phyloP scores from a whole-genome alignment of 78 protist genomes.

The Dictyostelium firmibasis region DNA sequence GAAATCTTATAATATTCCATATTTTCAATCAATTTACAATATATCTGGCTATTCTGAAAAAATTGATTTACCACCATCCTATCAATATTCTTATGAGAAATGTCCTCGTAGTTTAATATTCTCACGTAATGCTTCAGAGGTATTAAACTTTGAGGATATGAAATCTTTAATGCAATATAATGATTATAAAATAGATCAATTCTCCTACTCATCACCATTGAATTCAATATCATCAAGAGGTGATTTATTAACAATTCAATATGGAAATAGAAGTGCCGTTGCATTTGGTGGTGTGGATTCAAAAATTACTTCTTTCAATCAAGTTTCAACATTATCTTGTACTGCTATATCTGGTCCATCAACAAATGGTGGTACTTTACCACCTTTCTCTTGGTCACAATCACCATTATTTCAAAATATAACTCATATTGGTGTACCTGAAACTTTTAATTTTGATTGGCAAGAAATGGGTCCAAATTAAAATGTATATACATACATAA shows the following conservation, averaged over 20 bases:
- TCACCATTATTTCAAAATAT: not conserved
- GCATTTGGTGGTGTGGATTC: constrained; percentile 66
- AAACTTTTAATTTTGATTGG: constrained; percentile 44
- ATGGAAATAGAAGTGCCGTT: not conserved
- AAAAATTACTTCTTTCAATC: not conserved
- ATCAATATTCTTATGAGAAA: constrained; percentile 33
- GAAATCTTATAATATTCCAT: constrained; percentile 93
- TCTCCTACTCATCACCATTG: constrained; percentile 80
- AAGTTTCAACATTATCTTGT: not conserved
- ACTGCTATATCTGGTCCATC: constrained; percentile 61
- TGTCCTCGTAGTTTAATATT: constrained; percentile 81
- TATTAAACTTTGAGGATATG: constrained; percentile 48
- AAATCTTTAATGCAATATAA: constrained; percentile 85
- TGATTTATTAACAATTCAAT: constrained; percentile 72
- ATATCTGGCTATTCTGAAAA: constrained; percentile 62
- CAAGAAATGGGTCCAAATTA: not conserved
- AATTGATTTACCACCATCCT: not conserved
- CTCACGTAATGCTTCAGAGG: not conserved
- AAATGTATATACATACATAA: no score
- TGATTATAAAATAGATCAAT: constrained; percentile 81
- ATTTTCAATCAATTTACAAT: constrained; percentile 58
- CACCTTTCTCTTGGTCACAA: constrained; percentile 47
- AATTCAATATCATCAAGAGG: constrained; percentile 78
- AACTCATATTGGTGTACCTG: constrained; percentile 46
- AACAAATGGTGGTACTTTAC: not conserved